A percentile compares a stretch with the other conserved stretches of the same genome.
These are phyloP conservation scores for Aspergillus transmontanensis DNA, from an alignment of 2,329 filamentous ascomycete species.

Conservation along the genomic window DNA sequence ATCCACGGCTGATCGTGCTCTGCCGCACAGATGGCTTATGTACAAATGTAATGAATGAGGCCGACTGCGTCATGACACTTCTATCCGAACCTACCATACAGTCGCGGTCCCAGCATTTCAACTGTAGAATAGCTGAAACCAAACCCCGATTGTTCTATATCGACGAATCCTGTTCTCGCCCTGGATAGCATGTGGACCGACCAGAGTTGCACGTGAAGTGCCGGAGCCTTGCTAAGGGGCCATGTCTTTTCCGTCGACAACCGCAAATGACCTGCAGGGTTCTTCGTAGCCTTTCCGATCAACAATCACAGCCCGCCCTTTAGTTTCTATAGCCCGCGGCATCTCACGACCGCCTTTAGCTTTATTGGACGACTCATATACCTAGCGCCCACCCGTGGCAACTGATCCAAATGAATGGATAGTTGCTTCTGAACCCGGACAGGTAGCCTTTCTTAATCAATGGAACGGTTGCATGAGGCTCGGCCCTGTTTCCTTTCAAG, in stretches of 20 bases:
- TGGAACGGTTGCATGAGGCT: neutral
- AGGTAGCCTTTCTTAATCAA: neutral
- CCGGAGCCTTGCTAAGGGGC: neutral
- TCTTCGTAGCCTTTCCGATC: neutral
- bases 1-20: neutral
- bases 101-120: neutral
- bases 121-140: neutral
- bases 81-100: no score
- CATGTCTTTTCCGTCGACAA: neutral
- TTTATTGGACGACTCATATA: neutral
- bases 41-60: constrained; percentile 1
- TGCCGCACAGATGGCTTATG: neutral
- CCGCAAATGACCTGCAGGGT: neutral
- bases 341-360: neutral
- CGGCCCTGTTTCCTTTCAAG: neutral
- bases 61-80: neutral
- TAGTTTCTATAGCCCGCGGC: neutral
- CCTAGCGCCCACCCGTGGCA: neutral
- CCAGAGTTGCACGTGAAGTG: neutral
- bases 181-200: neutral
- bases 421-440: neutral
- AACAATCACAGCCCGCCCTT: neutral
- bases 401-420: neutral
- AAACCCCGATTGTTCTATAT: neutral
- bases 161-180: neutral